phyloP scores from a whole-genome alignment of 2,329 filamentous ascomycete species.

The Diaporthe ilicicola region DNA sequence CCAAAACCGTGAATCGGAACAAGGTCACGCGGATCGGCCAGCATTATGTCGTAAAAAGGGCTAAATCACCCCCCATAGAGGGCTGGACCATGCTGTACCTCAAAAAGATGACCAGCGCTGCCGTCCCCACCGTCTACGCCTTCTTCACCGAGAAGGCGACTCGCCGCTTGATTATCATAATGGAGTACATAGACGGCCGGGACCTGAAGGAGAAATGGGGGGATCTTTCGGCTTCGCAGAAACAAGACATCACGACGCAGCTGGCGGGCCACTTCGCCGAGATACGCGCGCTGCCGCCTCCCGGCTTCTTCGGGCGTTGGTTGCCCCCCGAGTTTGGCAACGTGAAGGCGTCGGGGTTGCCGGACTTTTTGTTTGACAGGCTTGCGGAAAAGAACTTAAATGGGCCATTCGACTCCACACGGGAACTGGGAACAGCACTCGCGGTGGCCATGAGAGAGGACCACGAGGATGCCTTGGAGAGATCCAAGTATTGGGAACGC shows the following conservation, averaged over 20 bases:
- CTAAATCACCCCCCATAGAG: neutral
- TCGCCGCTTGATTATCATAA: neutral
- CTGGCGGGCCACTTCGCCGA: neutral
- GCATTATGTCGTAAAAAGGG: neutral
- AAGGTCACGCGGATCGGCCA: neutral
- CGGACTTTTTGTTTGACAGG: too few relatives aligned
- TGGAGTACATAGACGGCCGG: neutral
- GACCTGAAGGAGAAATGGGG: neutral
- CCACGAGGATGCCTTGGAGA: too few relatives aligned
- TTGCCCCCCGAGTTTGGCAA: neutral
- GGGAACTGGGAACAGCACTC: too few relatives aligned
- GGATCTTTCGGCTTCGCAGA: neutral
- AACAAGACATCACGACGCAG: neutral
- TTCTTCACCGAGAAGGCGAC: neutral
- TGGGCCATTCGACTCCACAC: too few relatives aligned
- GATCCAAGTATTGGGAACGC: too few relatives aligned
- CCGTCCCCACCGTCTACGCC: neutral
- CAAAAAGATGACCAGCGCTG: neutral
- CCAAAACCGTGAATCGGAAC: too few relatives aligned
- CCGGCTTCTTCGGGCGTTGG: neutral
- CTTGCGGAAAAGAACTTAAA: too few relatives aligned
- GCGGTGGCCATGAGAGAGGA: too few relatives aligned
- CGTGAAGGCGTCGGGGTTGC: too few relatives aligned
- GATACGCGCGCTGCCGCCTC: neutral
- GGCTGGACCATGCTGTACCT: neutral